Percentiles rank a stretch among this genome's conserved stretches.
These are phyloP conservation scores for Volvox carteri DNA, from an alignment of 163 green algal genomes.

Conservation along the genomic window DNA sequence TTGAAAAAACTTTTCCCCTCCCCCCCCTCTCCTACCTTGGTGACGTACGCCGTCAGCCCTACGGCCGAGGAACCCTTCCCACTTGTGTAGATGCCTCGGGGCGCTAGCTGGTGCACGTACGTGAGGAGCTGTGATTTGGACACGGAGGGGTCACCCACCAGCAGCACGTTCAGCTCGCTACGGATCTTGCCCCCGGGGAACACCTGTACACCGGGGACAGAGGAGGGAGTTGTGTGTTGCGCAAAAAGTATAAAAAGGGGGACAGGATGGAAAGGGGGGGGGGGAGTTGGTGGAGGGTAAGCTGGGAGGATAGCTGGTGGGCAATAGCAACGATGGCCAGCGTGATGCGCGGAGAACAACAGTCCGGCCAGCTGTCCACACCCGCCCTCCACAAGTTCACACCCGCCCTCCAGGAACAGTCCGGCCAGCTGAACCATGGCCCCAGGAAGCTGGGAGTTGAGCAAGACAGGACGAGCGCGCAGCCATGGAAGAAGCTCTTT, in stretches of 20 bases:
- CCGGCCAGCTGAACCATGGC: no score
- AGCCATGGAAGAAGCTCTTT: no score
- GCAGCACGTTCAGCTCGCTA: slow-evolving; percentile 96
- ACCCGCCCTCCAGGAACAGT: no score
- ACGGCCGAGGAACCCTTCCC: slow-evolving; percentile 94
- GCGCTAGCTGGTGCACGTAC: slow-evolving; percentile 97
- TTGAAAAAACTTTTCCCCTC: no score
- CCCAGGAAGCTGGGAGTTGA: no score
- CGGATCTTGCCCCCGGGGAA: slow-evolving; percentile 70
- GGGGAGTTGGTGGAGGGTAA: neutral
- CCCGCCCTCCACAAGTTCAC: no score
- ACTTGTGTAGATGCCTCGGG: slow-evolving; percentile 96
- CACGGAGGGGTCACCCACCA: slow-evolving; percentile 97
- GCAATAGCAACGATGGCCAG: no score
- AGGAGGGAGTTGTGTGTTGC: neutral
- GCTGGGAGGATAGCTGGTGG: no score
- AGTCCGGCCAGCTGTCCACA: no score
- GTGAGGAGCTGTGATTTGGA: slow-evolving; percentile 98
- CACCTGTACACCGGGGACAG: slow-evolving; percentile 1
- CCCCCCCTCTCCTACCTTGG: slow-evolving; percentile 78
- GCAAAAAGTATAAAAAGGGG: neutral
- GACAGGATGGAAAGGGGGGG: neutral
- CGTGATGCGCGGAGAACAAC: no score
- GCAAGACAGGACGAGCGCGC: no score
- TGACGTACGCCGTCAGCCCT: slow-evolving; percentile 96